Base-by-base conservation (phyloP, 2,329 filamentous ascomycete species). In the Ophiosphaerella korrae region DNA sequence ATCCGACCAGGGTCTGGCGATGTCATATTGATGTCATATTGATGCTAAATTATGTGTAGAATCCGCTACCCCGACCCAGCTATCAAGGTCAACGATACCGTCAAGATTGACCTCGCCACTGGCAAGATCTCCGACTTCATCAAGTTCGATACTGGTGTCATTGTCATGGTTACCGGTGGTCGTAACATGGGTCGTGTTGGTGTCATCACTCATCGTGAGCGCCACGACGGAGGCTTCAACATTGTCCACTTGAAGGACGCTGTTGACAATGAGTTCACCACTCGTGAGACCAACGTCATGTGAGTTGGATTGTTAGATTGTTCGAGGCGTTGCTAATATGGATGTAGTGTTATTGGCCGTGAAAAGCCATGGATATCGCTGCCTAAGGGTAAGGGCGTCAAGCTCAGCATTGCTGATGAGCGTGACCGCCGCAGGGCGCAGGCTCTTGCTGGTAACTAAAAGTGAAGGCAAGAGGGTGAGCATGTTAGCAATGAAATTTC, bases 161-260 rank as follows among this genome's bases (percentile, higher is more conserved):
- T 99, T 73, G 92, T 89, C 80, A 99, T 99, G 93, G 89, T 89
- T 76, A 99, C 94, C 71, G 94, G 94, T 88, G 94, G 94, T 88
- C 94, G 93, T 78, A 99, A 99, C 91, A 99, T 97, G 93, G 94
- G 94, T 79, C 94, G 94, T 93, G 93, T 99, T 76, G 94, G 94
- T 89, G 93, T 97, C 80, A 95, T 99, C 84, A 97, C 94, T 74
- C 92, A 99, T 88, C 93, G 94, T 85, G 94, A 99, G 87, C 91
- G 94, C 75, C 94, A 99, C 87, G 94, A 99, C 73, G 94, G 94
- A 86, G 94, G 94, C 80, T 99, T 99, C 90, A 95, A 95, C 87
- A 96, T 99, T 76, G 92, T 99, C 80, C 92, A 97, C 86, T 89
- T 99, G 82, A 99, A 99, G 90, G 94, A 99, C 77, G 93, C 92